Base-by-base conservation (phyloP, 1,284 basidiomycete species). In the Trichosporon ovoides region DNA sequence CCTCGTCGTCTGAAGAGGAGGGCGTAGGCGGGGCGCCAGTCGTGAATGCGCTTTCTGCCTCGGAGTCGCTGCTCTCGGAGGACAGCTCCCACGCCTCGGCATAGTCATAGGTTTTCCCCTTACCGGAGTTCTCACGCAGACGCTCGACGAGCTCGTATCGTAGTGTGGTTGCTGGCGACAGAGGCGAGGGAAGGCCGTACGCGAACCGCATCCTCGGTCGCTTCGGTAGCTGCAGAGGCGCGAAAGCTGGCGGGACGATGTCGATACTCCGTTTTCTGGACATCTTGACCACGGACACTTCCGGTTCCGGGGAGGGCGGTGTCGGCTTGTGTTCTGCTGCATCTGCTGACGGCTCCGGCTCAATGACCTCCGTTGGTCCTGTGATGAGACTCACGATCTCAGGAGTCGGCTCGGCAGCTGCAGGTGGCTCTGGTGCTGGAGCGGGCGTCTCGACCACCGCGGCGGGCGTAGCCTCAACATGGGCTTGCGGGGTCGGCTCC, bases 1-100 rank as follows among this genome's bases (percentile, higher is more conserved):
- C 33, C 20, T 62, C 59, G 11, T 68, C 66, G 13, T 56, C 54
- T 7, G 59, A 52, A 1, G 69, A 70, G 2, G 64, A 57, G 1
- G 72, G 72, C 3, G 74, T 76, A 1, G 73, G 74, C 11, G 74
- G 74, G 3, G 61, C 68, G 14, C 65, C 66, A 0, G 71, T 68
- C 28, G 67, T 68, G 16, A 55, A 22, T 2, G 61, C 59, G 24
- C 65, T 64, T 12, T 71, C 68, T 12, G 64, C 63, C 55, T 55
- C 57, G 4, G 51, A 57, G 53, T 56, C 61, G 46, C 49, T 53
- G 35, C 35, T 55, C 19, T 67, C 66, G 14, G 55, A 61, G 9
- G 69, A 67, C 16, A 67, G 38, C 13, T 68, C 65, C 60, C 70
- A 70, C 2, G 57, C 61, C 7, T 66, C 57, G 19, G 69, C 59